Percentiles rank a stretch among this genome's conserved stretches.
Conservation (phyloP, 257 asterid genomes). For the Haberlea rhodopensis region DNA sequence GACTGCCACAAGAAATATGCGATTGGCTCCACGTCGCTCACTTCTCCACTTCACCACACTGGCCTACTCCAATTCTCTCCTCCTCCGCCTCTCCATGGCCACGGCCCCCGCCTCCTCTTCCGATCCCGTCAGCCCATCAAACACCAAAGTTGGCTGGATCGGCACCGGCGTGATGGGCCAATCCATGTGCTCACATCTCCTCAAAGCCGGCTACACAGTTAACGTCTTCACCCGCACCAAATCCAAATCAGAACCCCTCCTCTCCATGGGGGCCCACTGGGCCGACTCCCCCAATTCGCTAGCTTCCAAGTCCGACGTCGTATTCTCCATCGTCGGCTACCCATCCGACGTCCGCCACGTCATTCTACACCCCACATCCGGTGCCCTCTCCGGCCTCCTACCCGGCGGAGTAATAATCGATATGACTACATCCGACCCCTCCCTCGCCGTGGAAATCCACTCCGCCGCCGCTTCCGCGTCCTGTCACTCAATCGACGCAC, state of each 20-base stretch:
- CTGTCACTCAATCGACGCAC: constrained; percentile 77
- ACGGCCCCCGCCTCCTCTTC: constrained; percentile 28
- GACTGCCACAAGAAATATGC: constrained; percentile 31
- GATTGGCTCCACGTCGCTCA: constrained; percentile 37
- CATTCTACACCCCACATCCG: constrained; percentile 63
- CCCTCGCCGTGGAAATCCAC: constrained; percentile 74
- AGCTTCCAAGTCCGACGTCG: constrained; percentile 79
- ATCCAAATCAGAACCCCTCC: constrained; percentile 73
- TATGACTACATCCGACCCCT: constrained; percentile 94
- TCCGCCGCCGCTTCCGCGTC: constrained; percentile 52
- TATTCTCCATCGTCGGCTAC: constrained; percentile 86
- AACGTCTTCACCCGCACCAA: constrained; percentile 77
- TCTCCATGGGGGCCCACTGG: constrained; percentile 85
- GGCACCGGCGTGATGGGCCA: constrained; percentile 94
- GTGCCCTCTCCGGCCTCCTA: constrained; percentile 70
- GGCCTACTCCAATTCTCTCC: constrained; percentile 22
- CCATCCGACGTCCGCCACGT: constrained; percentile 94
- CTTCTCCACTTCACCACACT: constrained; percentile 25
- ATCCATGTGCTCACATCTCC: constrained; percentile 82
- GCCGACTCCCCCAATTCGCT: constrained; percentile 68
- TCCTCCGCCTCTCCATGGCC: constrained; percentile 48
- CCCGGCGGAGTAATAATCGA: constrained; percentile 66
- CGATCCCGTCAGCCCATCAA: constrained; percentile 52
- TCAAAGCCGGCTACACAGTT: constrained; percentile 81
- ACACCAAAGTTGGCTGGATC: constrained; percentile 79